Evolutionary conservation across 495 filamentous ascomycete genomes (phyloP).

Genomic region (Hamigera avellanea): DNA sequence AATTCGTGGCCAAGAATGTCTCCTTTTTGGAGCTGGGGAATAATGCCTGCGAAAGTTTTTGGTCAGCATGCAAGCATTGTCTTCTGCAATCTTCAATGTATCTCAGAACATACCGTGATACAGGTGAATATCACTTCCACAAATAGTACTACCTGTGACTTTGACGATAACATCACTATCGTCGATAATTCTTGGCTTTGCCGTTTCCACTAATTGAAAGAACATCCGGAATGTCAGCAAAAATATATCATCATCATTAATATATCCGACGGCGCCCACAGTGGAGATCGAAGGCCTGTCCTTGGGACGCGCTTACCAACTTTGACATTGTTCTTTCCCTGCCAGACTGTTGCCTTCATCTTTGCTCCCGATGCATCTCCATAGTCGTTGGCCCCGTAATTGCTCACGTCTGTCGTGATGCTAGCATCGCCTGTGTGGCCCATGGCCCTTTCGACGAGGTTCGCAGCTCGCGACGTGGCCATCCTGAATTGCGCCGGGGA

Average conservation of each 20-base stretch:
- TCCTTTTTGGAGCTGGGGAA: slow-evolving; percentile 66
- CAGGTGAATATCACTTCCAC: slow-evolving; percentile 77
- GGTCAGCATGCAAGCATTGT: too few species aligned
- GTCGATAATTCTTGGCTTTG: slow-evolving; percentile 61
- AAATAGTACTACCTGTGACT: slow-evolving; percentile 78
- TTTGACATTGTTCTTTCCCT: slow-evolving; percentile 27
- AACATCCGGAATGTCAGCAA: too few species aligned
- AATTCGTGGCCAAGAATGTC: slow-evolving; percentile 90
- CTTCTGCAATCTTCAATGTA: too few species aligned
- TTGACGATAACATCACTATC: slow-evolving; percentile 69
- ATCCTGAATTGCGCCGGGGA: slow-evolving; percentile 18
- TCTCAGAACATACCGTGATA: slow-evolving; percentile 42
- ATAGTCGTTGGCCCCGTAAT: slow-evolving; percentile 7
- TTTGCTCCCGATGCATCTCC: slow-evolving; percentile 5
- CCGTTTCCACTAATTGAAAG: slow-evolving; percentile 35
- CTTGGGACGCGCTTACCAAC: slow-evolving; percentile 19
- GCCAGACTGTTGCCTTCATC: slow-evolving; percentile 19
- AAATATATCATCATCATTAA: too few species aligned
- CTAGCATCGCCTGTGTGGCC: slow-evolving; percentile 41
- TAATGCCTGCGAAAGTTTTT: slow-evolving; percentile 29
- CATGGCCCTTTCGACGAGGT: slow-evolving; percentile 48
- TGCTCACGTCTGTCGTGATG: slow-evolving; percentile 19
- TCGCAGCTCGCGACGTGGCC: slow-evolving; percentile 53
- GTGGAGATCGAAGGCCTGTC: too few species aligned
- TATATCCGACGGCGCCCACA: too few species aligned